These are phyloP conservation scores for Dactylonectria macrodidyma DNA, from an alignment of 2,329 filamentous ascomycete species.

Conservation along the genomic window DNA sequence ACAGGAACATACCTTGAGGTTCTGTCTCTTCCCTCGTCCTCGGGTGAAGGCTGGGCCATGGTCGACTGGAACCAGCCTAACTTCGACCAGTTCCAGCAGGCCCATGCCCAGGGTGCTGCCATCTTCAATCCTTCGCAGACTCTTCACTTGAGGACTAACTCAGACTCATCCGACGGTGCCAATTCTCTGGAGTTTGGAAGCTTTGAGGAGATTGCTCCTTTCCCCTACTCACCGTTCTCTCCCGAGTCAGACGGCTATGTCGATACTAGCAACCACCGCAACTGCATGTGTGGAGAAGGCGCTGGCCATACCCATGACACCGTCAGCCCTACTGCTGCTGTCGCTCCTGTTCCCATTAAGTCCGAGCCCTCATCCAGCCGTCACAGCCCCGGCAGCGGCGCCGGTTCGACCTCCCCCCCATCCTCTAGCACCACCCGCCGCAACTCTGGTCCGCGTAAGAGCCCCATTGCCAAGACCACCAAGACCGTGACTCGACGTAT, in stretches of 20 bases:
- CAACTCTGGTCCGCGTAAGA: slow-evolving; percentile 81
- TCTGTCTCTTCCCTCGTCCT: slow-evolving; percentile 83
- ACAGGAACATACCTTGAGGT: slow-evolving; percentile 82
- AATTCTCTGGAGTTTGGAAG: slow-evolving; percentile 79
- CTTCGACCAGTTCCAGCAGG: slow-evolving; percentile 70
- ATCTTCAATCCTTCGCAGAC: slow-evolving; percentile 96
- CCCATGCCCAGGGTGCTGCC: slow-evolving; percentile 69
- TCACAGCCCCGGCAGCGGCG: slow-evolving; percentile 73
- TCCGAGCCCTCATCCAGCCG: slow-evolving; percentile 66
- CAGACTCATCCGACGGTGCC: slow-evolving; percentile 84
- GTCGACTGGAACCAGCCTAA: slow-evolving; percentile 83
- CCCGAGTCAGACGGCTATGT: slow-evolving; percentile 83
- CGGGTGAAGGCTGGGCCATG: slow-evolving; percentile 89
- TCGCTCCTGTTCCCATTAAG: slow-evolving; percentile 80
- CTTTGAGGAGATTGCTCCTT: slow-evolving; percentile 82
- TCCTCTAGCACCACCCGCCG: slow-evolving; percentile 75
- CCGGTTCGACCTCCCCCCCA: slow-evolving; percentile 72
- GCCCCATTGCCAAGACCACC: slow-evolving; percentile 82
- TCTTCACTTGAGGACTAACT: slow-evolving; percentile 88
- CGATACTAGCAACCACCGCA: slow-evolving; percentile 72
- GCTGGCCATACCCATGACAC: slow-evolving; percentile 64
- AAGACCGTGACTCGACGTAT: slow-evolving; percentile 89
- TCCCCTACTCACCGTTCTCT: slow-evolving; percentile 85
- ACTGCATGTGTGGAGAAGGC: slow-evolving; percentile 72
- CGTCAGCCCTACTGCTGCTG: slow-evolving; percentile 78